Percentiles rank a stretch among this genome's conserved stretches.
These are phyloP conservation scores for Tolypocladium cylindrosporum DNA, from an alignment of 2,329 filamentous ascomycete species.

Conservation along the genomic window DNA sequence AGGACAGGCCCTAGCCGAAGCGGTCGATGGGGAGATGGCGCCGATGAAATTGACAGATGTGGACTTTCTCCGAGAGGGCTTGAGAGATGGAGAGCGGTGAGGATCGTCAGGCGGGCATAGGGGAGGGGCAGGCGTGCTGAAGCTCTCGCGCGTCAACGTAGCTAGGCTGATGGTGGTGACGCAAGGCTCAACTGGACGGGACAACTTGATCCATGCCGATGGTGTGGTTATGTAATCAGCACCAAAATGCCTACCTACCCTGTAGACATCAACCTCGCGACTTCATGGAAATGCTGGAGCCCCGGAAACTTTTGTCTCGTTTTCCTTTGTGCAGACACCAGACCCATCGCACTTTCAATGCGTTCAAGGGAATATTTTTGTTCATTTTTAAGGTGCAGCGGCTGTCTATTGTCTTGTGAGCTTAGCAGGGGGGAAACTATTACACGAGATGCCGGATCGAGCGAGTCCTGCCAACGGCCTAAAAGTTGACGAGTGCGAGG, in stretches of 20 bases:
- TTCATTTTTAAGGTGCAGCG: too few species aligned
- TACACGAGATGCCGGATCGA: background rate
- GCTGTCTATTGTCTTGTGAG: too few species aligned
- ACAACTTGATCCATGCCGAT: background rate
- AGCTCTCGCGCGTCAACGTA: background rate
- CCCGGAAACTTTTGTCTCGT: too few species aligned
- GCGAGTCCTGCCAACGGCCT: background rate
- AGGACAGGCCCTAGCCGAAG: background rate
- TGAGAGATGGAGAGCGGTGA: background rate
- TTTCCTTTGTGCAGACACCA: too few species aligned
- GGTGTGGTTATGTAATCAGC: background rate
- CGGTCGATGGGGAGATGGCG: background rate
- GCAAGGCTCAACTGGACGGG: background rate
- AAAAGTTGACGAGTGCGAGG: background rate
- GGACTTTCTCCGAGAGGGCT: background rate
- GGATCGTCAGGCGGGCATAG: background rate
- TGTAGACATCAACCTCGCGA: background rate
- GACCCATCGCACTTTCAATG: too few species aligned
- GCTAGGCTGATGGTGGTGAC: background rate
- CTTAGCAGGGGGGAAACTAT: too few species aligned
- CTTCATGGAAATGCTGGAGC: background rate
- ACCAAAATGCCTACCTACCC: background rate
- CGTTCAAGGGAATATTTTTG: too few species aligned
- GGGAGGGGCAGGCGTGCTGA: background rate
- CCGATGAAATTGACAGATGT: background rate